Base-by-base conservation (phyloP, 2,329 filamentous ascomycete species). In the Domatiomyces catenatus region DNA sequence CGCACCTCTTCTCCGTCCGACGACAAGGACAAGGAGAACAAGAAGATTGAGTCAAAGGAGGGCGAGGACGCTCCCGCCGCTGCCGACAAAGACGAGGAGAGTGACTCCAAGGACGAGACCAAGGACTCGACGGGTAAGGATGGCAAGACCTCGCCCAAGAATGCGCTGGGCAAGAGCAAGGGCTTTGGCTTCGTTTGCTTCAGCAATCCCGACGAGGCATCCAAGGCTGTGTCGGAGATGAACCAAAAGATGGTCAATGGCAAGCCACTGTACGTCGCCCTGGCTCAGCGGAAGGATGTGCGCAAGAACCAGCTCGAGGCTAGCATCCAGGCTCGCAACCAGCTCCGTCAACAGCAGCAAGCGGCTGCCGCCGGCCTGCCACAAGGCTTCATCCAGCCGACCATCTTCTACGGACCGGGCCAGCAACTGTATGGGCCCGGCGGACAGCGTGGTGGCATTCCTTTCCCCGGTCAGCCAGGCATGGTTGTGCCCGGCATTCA, bases 141-240 rank as follows among this genome's bases (percentile, higher is more conserved):
- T 47, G 67, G 71, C 51, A 70, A 77, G 56, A 76, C 77, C 67
- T 66, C 73, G 50, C 72, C 77, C 63, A 80, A 80, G 72, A 79
- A 77, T 68, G 67, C 74, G 48, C 77, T 94, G 54, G 92, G 92
- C 69, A 96, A 96, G 85, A 94, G 88, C 83, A 98, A 96, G 79
- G 92, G 92, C 68, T 98, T 98, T 68, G 92, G 92, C 63, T 98
- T 98, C 70, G 92, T 98, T 66, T 98, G 92, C 84, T 98, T 98
- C 77, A 92, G 86, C 79, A 96, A 94, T 77, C 89, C 92, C 54
- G 92, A 98, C 64, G 92, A 98, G 69, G 92, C 92, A 59, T 95
- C 90, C 73, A 96, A 96, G 81, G 92, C 92, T 58, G 90, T 98
- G 58, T 88, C 89, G 54, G 92, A 98, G 72, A 95, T 96, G 87